Conservation (phyloP, 257 asterid genomes). For the Penstemon barbatus region DNA sequence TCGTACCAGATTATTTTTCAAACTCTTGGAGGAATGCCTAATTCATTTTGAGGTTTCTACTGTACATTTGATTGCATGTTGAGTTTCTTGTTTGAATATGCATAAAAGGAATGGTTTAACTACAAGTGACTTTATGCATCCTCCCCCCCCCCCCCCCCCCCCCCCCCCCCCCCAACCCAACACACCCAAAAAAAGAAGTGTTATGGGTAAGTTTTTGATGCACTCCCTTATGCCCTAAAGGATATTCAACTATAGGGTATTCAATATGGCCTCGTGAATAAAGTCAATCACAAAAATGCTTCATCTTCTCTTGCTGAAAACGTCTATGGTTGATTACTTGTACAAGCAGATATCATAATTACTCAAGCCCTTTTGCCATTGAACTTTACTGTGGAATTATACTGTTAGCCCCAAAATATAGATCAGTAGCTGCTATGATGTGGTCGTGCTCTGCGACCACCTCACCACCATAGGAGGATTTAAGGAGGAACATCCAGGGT, state of each 20-base stretch:
- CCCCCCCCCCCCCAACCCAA: too few relatives aligned
- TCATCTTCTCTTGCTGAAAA: not conserved
- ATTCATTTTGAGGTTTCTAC: constrained; percentile 83
- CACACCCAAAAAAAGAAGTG: too few relatives aligned
- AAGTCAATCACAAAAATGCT: constrained; percentile 2
- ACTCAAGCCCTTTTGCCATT: not conserved
- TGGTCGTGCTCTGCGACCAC: not conserved
- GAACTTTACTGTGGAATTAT: constrained; percentile 3
- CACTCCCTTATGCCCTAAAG: not conserved
- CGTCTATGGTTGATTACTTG: not conserved
- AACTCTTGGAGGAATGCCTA: constrained; percentile 92
- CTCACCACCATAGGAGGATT: not conserved
- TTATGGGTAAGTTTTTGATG: not conserved
- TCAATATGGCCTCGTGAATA: constrained; percentile 9
- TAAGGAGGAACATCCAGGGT: not conserved
- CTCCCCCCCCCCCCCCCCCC: too few relatives aligned
- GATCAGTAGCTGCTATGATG: constrained; percentile 1
- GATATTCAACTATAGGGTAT: constrained; percentile 1
- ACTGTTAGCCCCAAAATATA: constrained; percentile 7
- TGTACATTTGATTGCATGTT: not conserved
- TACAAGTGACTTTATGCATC: not conserved
- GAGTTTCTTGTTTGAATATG: constrained; percentile 21
- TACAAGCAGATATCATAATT: not conserved
- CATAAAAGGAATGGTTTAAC: not conserved
- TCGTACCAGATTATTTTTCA: constrained; percentile 95